phyloP scores from a whole-genome alignment of 225 moss, liverwort and hornwort genomes.

The Physcomitrellopsis africana region DNA sequence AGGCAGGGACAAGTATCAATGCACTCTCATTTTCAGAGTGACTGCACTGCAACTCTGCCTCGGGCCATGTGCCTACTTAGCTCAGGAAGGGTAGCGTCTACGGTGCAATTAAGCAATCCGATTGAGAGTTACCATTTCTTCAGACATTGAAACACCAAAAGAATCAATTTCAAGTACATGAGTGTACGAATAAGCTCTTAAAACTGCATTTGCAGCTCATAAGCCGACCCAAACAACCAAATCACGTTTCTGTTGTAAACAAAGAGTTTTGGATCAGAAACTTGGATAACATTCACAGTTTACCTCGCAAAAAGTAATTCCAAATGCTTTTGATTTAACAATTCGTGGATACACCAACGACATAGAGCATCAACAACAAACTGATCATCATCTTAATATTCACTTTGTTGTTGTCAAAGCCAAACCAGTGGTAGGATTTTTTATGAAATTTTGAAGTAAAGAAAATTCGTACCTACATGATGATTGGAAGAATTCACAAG shows the following conservation, averaged over 20 bases:
- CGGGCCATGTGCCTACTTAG: slow-evolving; percentile 3
- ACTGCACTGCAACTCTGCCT: not conserved
- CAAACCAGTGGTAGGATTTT: not conserved
- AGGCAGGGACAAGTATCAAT: not conserved
- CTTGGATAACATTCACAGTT: not conserved
- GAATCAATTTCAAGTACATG: not conserved
- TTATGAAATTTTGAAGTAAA: not conserved
- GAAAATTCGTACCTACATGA: not conserved
- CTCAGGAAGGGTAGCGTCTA: slow-evolving; percentile 37
- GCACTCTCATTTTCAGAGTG: not conserved
- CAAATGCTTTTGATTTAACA: not conserved
- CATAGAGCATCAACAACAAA: not conserved
- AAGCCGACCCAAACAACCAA: not conserved
- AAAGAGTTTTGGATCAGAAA: not conserved
- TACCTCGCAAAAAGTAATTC: too few relatives aligned
- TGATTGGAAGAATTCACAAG: not conserved
- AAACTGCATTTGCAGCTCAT: not conserved
- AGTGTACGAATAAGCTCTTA: not conserved
- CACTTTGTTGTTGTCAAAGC: not conserved
- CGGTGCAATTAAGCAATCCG: not conserved
- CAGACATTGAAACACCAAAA: not conserved
- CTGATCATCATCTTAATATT: not conserved
- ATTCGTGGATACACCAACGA: not conserved
- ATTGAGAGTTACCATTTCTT: not conserved
- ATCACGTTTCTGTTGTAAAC: not conserved